Evolutionary conservation across 306 rosid genomes (phyloP), one percentile per base, ranked within the genome.

Genomic region (Cucumis cinereus): DNA sequence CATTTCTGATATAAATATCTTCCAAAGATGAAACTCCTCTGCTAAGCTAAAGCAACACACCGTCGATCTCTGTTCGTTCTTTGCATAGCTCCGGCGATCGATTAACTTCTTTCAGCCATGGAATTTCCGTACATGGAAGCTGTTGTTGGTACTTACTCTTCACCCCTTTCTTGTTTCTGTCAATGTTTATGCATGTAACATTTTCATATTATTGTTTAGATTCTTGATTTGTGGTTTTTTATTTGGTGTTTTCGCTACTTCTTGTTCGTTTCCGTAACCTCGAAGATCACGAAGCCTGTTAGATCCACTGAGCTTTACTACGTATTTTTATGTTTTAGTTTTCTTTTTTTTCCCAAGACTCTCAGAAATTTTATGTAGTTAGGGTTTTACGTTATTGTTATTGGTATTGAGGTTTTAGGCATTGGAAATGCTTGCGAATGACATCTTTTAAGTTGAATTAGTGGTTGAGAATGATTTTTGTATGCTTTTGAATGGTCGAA

Each of bases 91-190:
- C 35, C 77, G 52, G 30, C 23, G 50, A 35, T 76, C 43, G 30
- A 41, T 73, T 76, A 4, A 20, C 70, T 22, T 55, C 24, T 35
- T 7, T 74, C 70, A 40, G 74, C 82, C 86, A 94, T 94, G 98
- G 96, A 81, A 87, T 90, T 92, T 74, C 96, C 98, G 58, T 94
- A 83, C 82, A 89, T 94, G 96, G 95, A 91, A 89, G 93, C 97
- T 26, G 98, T 94, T 14, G 96, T 94, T 55, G 97, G 98, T 91
- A 81, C 82, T 81, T 56, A 49, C 58, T 67, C 68, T 79, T 79
- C 78, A 12, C 26, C 19, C 12, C 3, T 40, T 5, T 61, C 40
- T 63, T 79, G 15, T 10, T n/a, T 66, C 52, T 52, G 61, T 72
- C 17, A 6, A 72, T 30, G 61, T 50, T 17, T 30, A 72, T 72